Conservation (phyloP, 257 asterid genomes). For the Euphrasia confusa region DNA sequence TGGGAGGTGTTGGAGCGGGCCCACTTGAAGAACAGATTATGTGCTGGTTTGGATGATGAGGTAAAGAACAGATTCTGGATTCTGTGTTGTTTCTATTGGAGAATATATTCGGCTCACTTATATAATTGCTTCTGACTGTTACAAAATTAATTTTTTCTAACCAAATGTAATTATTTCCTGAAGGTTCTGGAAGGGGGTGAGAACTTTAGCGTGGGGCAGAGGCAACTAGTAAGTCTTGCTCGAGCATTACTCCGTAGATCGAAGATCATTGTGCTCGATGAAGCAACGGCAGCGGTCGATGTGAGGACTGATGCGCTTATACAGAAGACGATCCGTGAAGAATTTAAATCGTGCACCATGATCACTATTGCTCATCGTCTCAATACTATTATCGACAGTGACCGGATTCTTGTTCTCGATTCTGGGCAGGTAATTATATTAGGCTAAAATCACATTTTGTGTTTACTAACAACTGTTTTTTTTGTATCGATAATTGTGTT, state of each 20-base stretch:
- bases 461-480: no score
- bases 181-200: constrained; percentile 89
- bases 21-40: constrained; percentile 43
- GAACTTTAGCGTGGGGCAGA: constrained; percentile 82
- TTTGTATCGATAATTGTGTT: background rate
- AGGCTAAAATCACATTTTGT: background rate
- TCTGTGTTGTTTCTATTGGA: background rate
- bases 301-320: constrained; percentile 82
- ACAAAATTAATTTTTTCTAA: background rate
- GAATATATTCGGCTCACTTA: no score
- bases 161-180: background rate
- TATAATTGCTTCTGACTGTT: background rate
- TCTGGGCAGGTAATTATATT: constrained; percentile 63
- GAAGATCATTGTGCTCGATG: constrained; percentile 80
- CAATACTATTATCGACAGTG: constrained; percentile 70
- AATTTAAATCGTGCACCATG: constrained; percentile 81
- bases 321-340: constrained; percentile 73
- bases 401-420: constrained; percentile 64
- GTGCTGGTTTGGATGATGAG: constrained; percentile 85
- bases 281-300: constrained; percentile 89
- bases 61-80: constrained; percentile 12
- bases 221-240: constrained; percentile 77
- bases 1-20: constrained; percentile 94
- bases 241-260: constrained; percentile 78
- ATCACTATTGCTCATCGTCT: constrained; percentile 80